Conservation (phyloP, 1,284 basidiomycete species). For the Grifola frondosa region DNA sequence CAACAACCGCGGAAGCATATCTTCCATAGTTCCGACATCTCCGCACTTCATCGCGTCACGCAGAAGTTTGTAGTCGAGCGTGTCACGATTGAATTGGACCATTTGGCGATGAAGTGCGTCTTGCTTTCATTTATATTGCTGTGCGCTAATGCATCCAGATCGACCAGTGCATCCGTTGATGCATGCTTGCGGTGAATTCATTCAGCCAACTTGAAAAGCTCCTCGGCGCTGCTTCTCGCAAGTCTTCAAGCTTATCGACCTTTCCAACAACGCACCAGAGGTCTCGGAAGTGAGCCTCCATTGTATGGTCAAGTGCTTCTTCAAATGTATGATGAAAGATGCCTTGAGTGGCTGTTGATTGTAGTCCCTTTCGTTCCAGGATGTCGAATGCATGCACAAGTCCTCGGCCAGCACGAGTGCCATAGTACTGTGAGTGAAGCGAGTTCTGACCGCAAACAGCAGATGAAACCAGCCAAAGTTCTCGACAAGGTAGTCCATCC, state of each 20-base stretch:
- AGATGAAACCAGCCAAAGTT: conserved; percentile 38
- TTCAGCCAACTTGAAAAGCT: conserved; percentile 9
- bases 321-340: conserved; percentile 19
- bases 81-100: conserved; percentile 34
- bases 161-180: conserved; percentile 25
- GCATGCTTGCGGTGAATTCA: conserved; percentile 20
- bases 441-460: conserved; percentile 31
- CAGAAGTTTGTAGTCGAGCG: conserved; percentile 36
- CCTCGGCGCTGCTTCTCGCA: conserved; percentile 7
- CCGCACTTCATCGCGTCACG: conserved; percentile 34
- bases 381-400: conserved; percentile 15
- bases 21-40: conserved; percentile 39
- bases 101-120: conserved; percentile 19
- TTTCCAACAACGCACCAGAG: conserved; percentile 8
- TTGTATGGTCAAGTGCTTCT: conserved; percentile 16
- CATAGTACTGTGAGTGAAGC: conserved; percentile 23
- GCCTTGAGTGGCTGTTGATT: conserved; percentile 12
- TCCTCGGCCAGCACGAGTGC: conserved; percentile 9
- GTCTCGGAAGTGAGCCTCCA: conserved; percentile 13
- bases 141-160: too few relatives aligned
- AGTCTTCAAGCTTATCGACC: conserved; percentile 8
- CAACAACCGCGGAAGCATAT: conserved; percentile 28
- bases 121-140: conserved; percentile 26
- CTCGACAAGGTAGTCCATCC: conserved; percentile 29
- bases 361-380: conserved; percentile 18